phyloP scores from a whole-genome alignment of 2,329 filamentous ascomycete genomes.

The Lizonia empirigonia region DNA sequence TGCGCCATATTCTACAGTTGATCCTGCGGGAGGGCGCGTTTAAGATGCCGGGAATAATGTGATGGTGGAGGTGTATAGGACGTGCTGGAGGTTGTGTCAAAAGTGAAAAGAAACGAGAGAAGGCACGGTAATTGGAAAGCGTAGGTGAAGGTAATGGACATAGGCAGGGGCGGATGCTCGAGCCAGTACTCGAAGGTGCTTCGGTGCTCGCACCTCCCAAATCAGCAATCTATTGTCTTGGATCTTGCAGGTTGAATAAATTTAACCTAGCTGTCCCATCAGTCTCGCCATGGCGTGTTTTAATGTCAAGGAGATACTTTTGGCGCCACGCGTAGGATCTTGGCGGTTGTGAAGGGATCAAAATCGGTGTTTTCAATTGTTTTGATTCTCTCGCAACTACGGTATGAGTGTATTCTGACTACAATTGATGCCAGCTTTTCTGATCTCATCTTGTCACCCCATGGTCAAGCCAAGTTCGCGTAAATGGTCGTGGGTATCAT shows the following conservation, averaged over 20 bases:
- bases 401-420: background rate
- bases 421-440: background rate
- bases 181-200: background rate
- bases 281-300: too few relatives aligned
- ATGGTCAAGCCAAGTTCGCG: background rate
- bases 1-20: background rate
- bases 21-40: background rate
- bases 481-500: constrained; percentile 14
- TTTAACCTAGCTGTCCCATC: too few relatives aligned
- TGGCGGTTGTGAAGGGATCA: too few relatives aligned
- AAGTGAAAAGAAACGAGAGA: too few relatives aligned
- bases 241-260: too few relatives aligned
- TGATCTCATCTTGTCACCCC: background rate
- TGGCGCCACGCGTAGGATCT: too few relatives aligned
- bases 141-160: background rate
- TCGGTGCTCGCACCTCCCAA: background rate
- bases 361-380: background rate
- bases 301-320: background rate
- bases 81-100: background rate
- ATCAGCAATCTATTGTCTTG: background rate
- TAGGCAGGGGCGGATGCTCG: background rate
- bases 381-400: constrained; percentile 3
- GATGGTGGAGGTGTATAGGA: background rate
- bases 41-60: background rate
- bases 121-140: background rate